Conservation (phyloP, 1,284 basidiomycete genomes). For the Singerocomus inundabilis region DNA sequence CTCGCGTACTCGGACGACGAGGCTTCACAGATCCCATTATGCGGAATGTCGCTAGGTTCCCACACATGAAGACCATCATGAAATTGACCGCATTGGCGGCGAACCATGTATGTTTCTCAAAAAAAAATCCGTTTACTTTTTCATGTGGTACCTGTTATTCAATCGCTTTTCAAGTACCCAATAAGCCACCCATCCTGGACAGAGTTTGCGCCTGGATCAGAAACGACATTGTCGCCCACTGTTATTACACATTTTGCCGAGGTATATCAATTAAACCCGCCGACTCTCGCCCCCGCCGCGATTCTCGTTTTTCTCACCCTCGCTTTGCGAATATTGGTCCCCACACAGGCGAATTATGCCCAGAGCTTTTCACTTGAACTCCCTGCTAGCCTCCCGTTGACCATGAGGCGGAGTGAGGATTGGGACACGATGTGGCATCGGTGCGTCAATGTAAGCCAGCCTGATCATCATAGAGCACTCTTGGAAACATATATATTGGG, state of each 20-base stretch:
- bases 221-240: constrained; percentile 18
- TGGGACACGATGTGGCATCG: constrained; percentile 64
- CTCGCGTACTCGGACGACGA: background rate
- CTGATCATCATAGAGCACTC: constrained; percentile 32
- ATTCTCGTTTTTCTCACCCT: constrained; percentile 66
- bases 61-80: constrained; percentile 47
- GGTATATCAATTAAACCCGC: constrained; percentile 43
- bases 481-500: constrained; percentile 55
- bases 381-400: constrained; percentile 27
- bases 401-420: constrained; percentile 37
- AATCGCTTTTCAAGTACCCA: constrained; percentile 47
- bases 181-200: constrained; percentile 56
- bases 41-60: constrained; percentile 40
- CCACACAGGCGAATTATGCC: constrained; percentile 33
- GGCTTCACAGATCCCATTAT: constrained; percentile 39
- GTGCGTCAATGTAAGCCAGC: constrained; percentile 42
- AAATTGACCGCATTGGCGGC: constrained; percentile 66
- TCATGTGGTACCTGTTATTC: constrained; percentile 2
- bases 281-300: constrained; percentile 63
- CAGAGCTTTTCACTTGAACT: constrained; percentile 37
- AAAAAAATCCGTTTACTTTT: too few species aligned
- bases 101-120: constrained; percentile 50
- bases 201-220: constrained; percentile 46
- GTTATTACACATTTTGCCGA: constrained; percentile 44
- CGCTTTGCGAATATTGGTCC: constrained; percentile 40